phyloP scores from a whole-genome alignment of 2,329 filamentous ascomycete genomes.

The Sordariomycetes sp. region DNA sequence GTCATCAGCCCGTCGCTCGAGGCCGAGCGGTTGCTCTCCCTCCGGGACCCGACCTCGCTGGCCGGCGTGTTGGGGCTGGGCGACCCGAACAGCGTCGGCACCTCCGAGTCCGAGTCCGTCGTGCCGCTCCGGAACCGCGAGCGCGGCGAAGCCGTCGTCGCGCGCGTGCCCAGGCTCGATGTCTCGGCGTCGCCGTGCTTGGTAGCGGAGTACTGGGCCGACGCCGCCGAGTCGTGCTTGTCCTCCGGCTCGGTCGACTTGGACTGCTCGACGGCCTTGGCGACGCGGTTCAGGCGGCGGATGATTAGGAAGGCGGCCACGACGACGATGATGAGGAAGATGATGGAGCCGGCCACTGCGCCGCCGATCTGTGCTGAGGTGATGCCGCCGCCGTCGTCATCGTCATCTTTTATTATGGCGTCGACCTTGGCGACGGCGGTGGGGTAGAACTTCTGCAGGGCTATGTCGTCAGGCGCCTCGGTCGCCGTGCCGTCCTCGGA shows the following conservation, averaged over 20 bases:
- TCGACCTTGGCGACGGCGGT: constrained; percentile 29
- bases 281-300: constrained; percentile 34
- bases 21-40: constrained; percentile 1
- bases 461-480: constrained; percentile 13
- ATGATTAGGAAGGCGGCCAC: constrained; percentile 37
- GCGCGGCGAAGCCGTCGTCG: neutral
- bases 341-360: constrained; percentile 39
- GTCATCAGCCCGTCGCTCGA: neutral
- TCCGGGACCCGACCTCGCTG: neutral
- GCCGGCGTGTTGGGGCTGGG: neutral
- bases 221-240: neutral
- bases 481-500: constrained; percentile 16
- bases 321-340: constrained; percentile 35
- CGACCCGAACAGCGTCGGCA: neutral
- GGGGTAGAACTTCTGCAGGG: constrained; percentile 31
- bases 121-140: constrained; percentile 1
- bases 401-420: constrained; percentile 13
- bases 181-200: neutral
- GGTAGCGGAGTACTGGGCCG: constrained; percentile 1
- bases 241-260: neutral
- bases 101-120: constrained; percentile 1
- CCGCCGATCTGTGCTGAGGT: constrained; percentile 35
- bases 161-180: neutral
- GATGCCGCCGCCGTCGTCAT: constrained; percentile 19
- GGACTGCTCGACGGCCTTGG: neutral